These are phyloP conservation scores for Madurella fahalii DNA, from an alignment of 2,329 filamentous ascomycete genomes.

Conservation along the genomic window DNA sequence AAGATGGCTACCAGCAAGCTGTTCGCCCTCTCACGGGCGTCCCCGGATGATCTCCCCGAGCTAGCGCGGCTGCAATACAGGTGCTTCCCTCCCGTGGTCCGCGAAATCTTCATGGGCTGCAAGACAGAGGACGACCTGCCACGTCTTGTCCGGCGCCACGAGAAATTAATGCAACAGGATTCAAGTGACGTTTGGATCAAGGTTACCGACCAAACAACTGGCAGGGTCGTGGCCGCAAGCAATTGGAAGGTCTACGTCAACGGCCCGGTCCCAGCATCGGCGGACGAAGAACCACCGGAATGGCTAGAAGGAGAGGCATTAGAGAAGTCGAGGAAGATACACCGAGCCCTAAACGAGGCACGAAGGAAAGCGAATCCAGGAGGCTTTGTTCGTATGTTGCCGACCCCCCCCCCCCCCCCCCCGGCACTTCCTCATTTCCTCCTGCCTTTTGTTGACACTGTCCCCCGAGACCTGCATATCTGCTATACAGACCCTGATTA, in stretches of 20 bases:
- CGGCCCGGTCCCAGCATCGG: neutral
- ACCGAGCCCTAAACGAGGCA: neutral
- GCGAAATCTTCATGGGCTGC: neutral
- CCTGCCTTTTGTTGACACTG: neutral
- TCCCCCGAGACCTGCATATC: neutral
- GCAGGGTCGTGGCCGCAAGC: neutral
- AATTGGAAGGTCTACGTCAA: neutral
- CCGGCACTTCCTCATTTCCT: neutral
- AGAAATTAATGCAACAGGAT: neutral
- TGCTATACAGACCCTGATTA: neutral
- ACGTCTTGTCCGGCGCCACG: neutral
- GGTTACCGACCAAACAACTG: neutral
- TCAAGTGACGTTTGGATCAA: neutral
- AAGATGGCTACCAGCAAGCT: neutral
- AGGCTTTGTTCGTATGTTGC: neutral
- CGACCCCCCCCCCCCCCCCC: too few species aligned
- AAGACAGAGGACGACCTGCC: neutral
- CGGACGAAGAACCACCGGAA: neutral
- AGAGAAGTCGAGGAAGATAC: neutral
- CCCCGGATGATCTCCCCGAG: neutral
- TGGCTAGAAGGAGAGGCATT: neutral
- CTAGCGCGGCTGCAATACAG: neutral
- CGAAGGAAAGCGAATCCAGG: neutral
- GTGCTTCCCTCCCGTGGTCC: neutral
- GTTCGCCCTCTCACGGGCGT: neutral